Conservation (phyloP, 257 asterid genomes). For the Lantana camara region DNA sequence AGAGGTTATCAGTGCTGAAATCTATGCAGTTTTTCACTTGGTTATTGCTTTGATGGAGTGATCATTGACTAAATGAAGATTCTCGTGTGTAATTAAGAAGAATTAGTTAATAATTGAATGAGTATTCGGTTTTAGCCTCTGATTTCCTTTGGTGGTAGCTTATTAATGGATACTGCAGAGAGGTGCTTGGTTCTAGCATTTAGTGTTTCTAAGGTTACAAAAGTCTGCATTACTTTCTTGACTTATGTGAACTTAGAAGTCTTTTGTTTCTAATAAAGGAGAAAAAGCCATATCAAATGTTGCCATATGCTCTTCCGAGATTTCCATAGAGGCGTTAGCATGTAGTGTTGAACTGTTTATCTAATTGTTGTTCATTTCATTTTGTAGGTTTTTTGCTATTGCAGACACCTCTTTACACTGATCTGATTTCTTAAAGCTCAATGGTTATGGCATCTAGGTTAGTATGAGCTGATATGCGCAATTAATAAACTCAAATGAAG, state of each 20-base stretch:
- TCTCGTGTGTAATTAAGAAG: neutral
- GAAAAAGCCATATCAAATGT: neutral
- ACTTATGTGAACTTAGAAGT: no score
- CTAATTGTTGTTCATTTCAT: neutral
- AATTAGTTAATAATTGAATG: neutral
- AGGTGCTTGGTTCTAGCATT: neutral
- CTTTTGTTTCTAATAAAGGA: no score
- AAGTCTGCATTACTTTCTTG: no score
- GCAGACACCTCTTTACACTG: slow-evolving; percentile 35
- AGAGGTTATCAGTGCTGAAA: neutral
- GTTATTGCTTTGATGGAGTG: neutral
- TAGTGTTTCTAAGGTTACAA: no score
- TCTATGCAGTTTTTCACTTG: neutral
- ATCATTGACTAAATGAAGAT: neutral
- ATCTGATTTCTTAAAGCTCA: slow-evolving; percentile 29
- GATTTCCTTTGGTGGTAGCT: neutral
- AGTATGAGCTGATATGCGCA: slow-evolving; percentile 30
- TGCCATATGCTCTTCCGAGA: neutral
- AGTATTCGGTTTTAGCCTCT: neutral
- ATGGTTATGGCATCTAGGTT: slow-evolving; percentile 25
- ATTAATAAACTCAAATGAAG: slow-evolving; percentile 73
- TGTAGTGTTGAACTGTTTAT: neutral
- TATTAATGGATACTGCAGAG: neutral
- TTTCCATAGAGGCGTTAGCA: neutral
- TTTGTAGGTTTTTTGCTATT: slow-evolving; percentile 24